These are phyloP conservation scores for Wickerhamiella domercqiae DNA, from an alignment of 805 yeast genomes.

Conservation along the genomic window DNA sequence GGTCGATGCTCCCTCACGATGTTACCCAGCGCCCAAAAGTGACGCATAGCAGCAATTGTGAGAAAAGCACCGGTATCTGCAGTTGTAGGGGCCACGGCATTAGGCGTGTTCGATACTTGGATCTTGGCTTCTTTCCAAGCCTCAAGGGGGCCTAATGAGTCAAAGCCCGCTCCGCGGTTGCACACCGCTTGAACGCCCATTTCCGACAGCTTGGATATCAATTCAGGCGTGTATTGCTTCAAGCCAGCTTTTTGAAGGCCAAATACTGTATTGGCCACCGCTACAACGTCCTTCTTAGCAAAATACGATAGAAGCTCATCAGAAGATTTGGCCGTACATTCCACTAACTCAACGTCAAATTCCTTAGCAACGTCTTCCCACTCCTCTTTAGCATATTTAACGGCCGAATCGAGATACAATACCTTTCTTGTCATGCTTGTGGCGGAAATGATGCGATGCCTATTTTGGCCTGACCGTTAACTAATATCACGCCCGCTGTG, in stretches of 20 bases:
- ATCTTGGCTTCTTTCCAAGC: constrained; percentile 28
- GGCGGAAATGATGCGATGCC: no score
- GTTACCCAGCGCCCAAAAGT: constrained; percentile 28
- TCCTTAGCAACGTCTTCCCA: constrained; percentile 6
- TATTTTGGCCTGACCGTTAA: no score
- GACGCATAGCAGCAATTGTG: constrained; percentile 36
- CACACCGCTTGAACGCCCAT: constrained; percentile 25
- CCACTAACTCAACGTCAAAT: constrained; percentile 9
- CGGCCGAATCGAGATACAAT: no score
- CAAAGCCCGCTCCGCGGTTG: constrained; percentile 48
- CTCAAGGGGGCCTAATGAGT: constrained; percentile 31
- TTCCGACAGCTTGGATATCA: constrained; percentile 9
- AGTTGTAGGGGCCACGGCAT: constrained; percentile 38
- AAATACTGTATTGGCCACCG: constrained; percentile 15
- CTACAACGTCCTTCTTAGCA: constrained; percentile 5
- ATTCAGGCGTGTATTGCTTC: constrained; percentile 14
- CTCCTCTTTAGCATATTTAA: neutral
- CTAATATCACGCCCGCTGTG: no score
- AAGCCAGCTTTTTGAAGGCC: constrained; percentile 10
- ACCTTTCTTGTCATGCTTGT: no score
- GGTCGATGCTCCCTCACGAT: constrained; percentile 29
- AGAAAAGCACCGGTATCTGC: constrained; percentile 41
- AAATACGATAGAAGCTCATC: constrained; percentile 11
- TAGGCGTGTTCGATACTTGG: constrained; percentile 38
- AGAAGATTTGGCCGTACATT: constrained; percentile 7